phyloP scores from a whole-genome alignment of 257 asterid genomes.

The Solanum medicagineum region DNA sequence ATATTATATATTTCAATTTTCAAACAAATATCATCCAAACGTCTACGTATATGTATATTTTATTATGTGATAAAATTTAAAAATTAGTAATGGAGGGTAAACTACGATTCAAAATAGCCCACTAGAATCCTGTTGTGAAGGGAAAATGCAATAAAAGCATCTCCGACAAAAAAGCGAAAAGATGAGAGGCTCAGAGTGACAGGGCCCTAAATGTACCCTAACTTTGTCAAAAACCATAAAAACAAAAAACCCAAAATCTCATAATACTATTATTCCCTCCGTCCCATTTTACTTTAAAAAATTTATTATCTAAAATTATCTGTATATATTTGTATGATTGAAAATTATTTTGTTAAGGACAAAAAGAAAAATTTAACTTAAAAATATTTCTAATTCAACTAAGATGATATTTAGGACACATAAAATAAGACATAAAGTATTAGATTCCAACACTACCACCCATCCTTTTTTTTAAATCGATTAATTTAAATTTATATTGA shows the following conservation, averaged over 20 bases:
- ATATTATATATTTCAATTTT: neutral
- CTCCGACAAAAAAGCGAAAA: conserved; percentile 9
- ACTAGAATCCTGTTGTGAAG: neutral
- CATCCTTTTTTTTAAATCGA: neutral
- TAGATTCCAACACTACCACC: too few species aligned
- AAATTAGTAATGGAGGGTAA: neutral
- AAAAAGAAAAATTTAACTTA: too few species aligned
- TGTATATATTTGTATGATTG: too few species aligned
- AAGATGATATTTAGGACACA: too few species aligned
- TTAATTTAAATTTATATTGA: neutral
- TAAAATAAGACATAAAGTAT: too few species aligned
- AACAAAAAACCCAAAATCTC: neutral
- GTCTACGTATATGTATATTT: neutral
- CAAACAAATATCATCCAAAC: neutral
- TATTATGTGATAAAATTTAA: neutral
- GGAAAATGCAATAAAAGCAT: neutral
- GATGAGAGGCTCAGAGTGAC: neutral
- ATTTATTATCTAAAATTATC: too few species aligned
- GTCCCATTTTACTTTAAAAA: too few species aligned
- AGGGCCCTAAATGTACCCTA: neutral
- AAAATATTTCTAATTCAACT: too few species aligned
- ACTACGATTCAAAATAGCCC: neutral
- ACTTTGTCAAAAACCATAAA: neutral
- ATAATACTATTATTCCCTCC: neutral
- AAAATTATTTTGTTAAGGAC: too few species aligned